Evolutionary conservation across 1,284 basidiomycete genomes (phyloP).

Genomic region (Pseudozyma pruni): DNA sequence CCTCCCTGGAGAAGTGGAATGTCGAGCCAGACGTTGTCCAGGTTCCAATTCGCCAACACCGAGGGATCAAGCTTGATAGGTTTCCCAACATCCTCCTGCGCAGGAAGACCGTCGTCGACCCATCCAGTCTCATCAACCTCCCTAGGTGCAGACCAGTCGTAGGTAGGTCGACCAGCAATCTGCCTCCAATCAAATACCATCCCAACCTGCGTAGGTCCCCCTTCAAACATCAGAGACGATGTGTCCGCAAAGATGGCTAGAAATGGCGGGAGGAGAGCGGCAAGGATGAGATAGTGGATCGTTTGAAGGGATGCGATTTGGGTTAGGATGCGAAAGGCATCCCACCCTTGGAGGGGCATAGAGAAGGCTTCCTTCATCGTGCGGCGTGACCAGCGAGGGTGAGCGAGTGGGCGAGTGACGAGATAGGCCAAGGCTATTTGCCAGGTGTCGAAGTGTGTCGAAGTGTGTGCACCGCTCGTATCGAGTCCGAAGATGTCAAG

Average conservation of each 20-base stretch:
- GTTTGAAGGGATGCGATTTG: slow-evolving; percentile 92
- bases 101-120: neutral
- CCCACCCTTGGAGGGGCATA: slow-evolving; percentile 44
- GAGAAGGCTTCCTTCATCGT: slow-evolving; percentile 48
- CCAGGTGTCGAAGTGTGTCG: too few relatives aligned
- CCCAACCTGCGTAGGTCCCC: slow-evolving; percentile 83
- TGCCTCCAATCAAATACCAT: slow-evolving; percentile 98
- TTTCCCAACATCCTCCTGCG: too few relatives aligned
- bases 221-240: slow-evolving; percentile 81
- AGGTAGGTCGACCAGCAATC: slow-evolving; percentile 72
- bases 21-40: slow-evolving; percentile 68
- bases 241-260: slow-evolving; percentile 80
- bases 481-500: too few relatives aligned
- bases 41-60: slow-evolving; percentile 23
- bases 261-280: slow-evolving; percentile 82
- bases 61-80: slow-evolving; percentile 11
- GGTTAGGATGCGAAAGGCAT: slow-evolving; percentile 28
- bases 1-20: neutral
- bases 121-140: neutral
- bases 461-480: too few relatives aligned
- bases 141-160: slow-evolving; percentile 16
- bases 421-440: too few relatives aligned
- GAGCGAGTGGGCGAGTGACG: too few relatives aligned
- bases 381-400: too few relatives aligned
- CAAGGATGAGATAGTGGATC: slow-evolving; percentile 88